Evolutionary conservation across 2,329 filamentous ascomycete species (phyloP).

Genomic region (Berkeleyomyces basicola): DNA sequence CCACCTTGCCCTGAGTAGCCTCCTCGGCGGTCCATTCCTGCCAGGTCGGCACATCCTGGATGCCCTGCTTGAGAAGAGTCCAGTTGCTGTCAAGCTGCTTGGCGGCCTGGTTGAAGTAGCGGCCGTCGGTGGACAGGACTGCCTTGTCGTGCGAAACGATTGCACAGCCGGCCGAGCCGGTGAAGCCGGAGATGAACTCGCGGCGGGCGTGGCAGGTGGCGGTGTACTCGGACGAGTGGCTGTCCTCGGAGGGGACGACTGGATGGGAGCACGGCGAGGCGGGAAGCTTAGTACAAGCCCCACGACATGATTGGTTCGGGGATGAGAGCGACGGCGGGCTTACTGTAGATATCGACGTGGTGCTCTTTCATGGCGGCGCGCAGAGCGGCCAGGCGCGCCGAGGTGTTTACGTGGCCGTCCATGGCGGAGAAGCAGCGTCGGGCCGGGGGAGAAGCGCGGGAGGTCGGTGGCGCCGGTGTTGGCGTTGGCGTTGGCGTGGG

Average conservation of each 20-base stretch:
- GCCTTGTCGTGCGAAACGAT: conserved; percentile 77
- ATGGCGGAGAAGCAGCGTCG: conserved; percentile 16
- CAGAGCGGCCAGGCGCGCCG: conserved; percentile 56
- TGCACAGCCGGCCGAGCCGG: conserved; percentile 84
- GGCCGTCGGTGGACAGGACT: conserved; percentile 80
- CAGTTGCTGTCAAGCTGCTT: conserved; percentile 87
- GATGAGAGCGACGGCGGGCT: conserved; percentile 17
- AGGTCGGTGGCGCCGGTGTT: background rate
- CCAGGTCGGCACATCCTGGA: conserved; percentile 91
- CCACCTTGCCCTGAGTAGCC: conserved; percentile 68
- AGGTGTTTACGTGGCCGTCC: conserved; percentile 35
- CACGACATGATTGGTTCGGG: background rate
- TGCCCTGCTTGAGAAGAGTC: conserved; percentile 77
- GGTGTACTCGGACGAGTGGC: conserved; percentile 95
- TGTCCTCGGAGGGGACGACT: conserved; percentile 96
- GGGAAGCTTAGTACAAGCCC: conserved; percentile 20
- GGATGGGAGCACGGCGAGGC: conserved; percentile 18
- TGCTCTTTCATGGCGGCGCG: conserved; percentile 74
- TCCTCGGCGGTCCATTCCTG: conserved; percentile 90
- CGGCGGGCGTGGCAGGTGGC: conserved; percentile 85
- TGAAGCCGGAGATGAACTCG: conserved; percentile 85
- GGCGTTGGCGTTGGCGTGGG: background rate
- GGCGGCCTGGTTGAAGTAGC: conserved; percentile 93
- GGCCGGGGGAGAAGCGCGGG: background rate
- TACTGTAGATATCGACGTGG: conserved; percentile 86